Evolutionary conservation across 2,329 filamentous ascomycete genomes (phyloP), one percentile per base, ranked within the genome.

Genomic region (Aspergillus caelatus): DNA sequence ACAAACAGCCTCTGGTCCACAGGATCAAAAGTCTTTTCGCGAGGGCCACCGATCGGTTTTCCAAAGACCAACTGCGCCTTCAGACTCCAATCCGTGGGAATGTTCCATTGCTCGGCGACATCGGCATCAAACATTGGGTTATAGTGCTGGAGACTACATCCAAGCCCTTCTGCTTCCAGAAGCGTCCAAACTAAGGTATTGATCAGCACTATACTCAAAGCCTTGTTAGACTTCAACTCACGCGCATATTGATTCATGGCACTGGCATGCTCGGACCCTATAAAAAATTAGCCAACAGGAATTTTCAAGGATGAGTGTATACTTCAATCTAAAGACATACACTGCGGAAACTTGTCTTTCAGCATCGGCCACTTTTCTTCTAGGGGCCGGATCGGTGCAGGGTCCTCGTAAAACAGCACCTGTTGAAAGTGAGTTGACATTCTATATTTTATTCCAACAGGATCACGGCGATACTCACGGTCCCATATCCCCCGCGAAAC

Each of bases 121-220:
- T 89, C 87, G 68, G 85, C 83, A 80, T 96, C 91, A 70, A 96
- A 87, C 63, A 97, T 79, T 23, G 93, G 93, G 86, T 93, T 95
- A 85, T 96, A 96, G 83, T 97, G 93, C 85, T 97, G 93, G 59
- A 97, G 85, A 84, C 94, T 96, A 76, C 90, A 91, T 68, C 93
- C 93, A 62, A 96, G 86, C 34, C 93, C 93, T 77, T 95, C 92
- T 65, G 89, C 85, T 81, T 94, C 91, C 62, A 97, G 87, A 4
- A 89, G 91, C 21, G 89, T 89, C 93, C 93, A 97, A 70, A 93
- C 78, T 79, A 56, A 21, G 19, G 10, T 55, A 21, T 41, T 21
- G 10, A 46, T n/a, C 19, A 54, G 52, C 16, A 12, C 23, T 7
- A 10, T 12, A 54, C n/a, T 19, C 4, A 9, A 16, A 4, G 9